Evolutionary conservation across 371 early-diverging fungal genomes (phyloP), one percentile per base, ranked within the genome.

Genomic region (Mucor circinelloides): DNA sequence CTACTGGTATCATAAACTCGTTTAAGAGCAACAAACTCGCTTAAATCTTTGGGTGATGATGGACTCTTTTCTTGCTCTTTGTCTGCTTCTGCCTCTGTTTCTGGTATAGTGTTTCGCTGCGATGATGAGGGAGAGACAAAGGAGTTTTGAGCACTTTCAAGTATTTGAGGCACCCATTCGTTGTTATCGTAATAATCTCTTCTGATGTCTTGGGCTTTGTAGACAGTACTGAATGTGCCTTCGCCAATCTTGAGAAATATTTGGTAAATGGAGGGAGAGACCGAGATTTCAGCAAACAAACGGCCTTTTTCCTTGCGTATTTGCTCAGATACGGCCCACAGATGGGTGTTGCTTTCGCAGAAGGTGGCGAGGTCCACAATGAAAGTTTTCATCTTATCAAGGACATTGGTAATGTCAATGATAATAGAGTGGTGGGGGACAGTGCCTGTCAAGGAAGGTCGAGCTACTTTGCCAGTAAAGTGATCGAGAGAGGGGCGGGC

Each of bases 221-320:
- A 99, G 1, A 99, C 99, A 0, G 91, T 90, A 73, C 96, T 95
- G 75, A 99, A 99, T 25, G 36, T 67, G 19, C 66, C 68, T 71
- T 54, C 54, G 13, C 54, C 54, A 28, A 54, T 54, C 25, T 54
- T 54, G 17, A n/a, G n/a, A n/a, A n/a, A n/a, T n/a, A n/a, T n/a
- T n/a, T n/a, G n/a, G n/a, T n/a, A n/a, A n/a, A n/a, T n/a, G n/a
- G n/a, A n/a, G n/a, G n/a, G n/a, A n/a, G n/a, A n/a, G n/a, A n/a
- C n/a, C n/a, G n/a, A n/a, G n/a, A n/a, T n/a, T n/a, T n/a, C n/a
- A n/a, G n/a, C n/a, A n/a, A n/a, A n/a, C n/a, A n/a, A n/a, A n/a
- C n/a, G n/a, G n/a, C n/a, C n/a, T n/a, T n/a, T n/a, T n/a, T n/a
- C n/a, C n/a, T n/a, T n/a, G n/a, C n/a, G n/a, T n/a, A n/a, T n/a